phyloP scores from a whole-genome alignment of 371 early-diverging fungal genomes.

The Syncephalastrum sp. region DNA sequence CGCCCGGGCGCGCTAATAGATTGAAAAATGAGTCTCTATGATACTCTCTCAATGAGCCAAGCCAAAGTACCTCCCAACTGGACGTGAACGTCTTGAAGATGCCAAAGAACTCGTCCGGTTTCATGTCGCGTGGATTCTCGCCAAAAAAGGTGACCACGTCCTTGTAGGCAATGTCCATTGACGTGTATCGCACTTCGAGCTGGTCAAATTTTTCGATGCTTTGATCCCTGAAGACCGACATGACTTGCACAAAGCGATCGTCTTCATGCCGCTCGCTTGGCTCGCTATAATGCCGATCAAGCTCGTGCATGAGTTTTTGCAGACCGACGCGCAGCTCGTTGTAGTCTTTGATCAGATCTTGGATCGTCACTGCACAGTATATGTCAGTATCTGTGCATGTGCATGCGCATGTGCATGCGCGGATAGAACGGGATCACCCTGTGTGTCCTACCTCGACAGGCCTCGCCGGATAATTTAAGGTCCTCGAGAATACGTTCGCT shows the following conservation, averaged over 20 bases:
- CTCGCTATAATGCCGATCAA: conserved; percentile 41
- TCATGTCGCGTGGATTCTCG: conserved; percentile 76
- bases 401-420: no score
- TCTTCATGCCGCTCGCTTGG: conserved; percentile 26
- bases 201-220: conserved; percentile 50
- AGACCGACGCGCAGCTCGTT: conserved; percentile 62
- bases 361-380: conserved; percentile 45
- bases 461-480: conserved; percentile 68
- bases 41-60: neutral
- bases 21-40: neutral
- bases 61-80: conserved; percentile 55
- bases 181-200: conserved; percentile 49
- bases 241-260: conserved; percentile 40
- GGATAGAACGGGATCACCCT: no score
- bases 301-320: conserved; percentile 47
- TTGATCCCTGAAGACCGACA: conserved; percentile 51
- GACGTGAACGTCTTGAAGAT: conserved; percentile 81
- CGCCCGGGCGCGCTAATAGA: conserved; percentile 29
- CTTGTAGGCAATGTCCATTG: conserved; percentile 68
- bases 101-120: conserved; percentile 89
- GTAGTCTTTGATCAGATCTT: conserved; percentile 58
- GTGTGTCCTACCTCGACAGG: conserved; percentile 68
- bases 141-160: conserved; percentile 77
- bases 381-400: conserved; percentile 1
- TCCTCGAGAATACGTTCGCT: conserved; percentile 61